These are phyloP conservation scores for Fusarium nurragi DNA, from an alignment of 2,329 filamentous ascomycete genomes.

Conservation along the genomic window DNA sequence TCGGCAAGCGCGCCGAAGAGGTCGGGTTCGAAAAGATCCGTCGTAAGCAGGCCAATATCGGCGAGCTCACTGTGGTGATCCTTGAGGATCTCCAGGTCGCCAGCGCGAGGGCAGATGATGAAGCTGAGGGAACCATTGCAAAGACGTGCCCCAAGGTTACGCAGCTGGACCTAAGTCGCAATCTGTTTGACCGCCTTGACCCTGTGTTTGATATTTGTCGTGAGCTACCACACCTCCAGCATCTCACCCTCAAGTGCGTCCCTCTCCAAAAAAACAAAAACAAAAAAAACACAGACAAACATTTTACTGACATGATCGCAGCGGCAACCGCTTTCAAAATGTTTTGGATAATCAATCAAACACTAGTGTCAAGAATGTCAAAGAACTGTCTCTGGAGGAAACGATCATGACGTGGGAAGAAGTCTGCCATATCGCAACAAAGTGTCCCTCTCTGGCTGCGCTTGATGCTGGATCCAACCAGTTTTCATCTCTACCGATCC, in stretches of 20 bases:
- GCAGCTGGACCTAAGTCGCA: slow-evolving; percentile 87
- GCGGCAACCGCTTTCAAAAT: slow-evolving; percentile 75
- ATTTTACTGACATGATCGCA: slow-evolving; percentile 49
- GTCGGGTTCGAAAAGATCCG: slow-evolving; percentile 95
- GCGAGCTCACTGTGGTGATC: slow-evolving; percentile 82
- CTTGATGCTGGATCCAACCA: slow-evolving; percentile 68
- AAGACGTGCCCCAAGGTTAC: slow-evolving; percentile 72
- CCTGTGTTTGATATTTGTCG: slow-evolving; percentile 77
- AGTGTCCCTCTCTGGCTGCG: slow-evolving; percentile 62
- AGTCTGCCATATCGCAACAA: slow-evolving; percentile 62
- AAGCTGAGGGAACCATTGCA: slow-evolving; percentile 52
- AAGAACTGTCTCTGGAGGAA: slow-evolving; percentile 72
- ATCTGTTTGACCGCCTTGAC: slow-evolving; percentile 75
- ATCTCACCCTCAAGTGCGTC: slow-evolving; percentile 77
- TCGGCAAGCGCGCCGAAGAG: slow-evolving; percentile 87
- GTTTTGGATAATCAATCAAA: slow-evolving; percentile 51
- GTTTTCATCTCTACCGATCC: slow-evolving; percentile 60
- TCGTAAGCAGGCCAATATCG: slow-evolving; percentile 77
- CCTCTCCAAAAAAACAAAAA: not conserved
- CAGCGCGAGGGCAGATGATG: slow-evolving; percentile 46
- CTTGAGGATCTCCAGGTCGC: slow-evolving; percentile 78
- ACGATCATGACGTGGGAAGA: slow-evolving; percentile 74
- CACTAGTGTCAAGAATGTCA: slow-evolving; percentile 60
- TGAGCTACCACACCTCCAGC: slow-evolving; percentile 72
- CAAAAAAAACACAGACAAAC: slow-evolving; percentile 2